Base-by-base conservation (phyloP, 2,329 filamentous ascomycete species). In the Fusarium papillatum region DNA sequence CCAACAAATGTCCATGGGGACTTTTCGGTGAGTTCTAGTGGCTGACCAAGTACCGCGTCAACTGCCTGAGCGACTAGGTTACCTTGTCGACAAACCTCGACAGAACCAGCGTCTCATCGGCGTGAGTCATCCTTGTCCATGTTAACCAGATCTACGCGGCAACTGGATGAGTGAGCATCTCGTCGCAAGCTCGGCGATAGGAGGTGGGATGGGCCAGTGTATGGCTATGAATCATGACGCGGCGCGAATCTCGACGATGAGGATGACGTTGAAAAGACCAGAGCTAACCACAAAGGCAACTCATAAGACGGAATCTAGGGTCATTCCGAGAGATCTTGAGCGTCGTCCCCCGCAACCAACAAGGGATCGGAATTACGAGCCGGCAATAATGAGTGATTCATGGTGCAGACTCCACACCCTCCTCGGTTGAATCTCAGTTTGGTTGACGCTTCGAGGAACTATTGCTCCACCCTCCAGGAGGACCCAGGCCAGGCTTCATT, bases 351-450 rank as follows among this genome's bases (percentile, higher is more conserved):
- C 43, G 29, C 29, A n/a, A 55, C 50, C 7, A 41, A 29, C 17
- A 41, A 29, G 36, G 31, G 31, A 39, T 73, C 78, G 78, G 78
- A 73, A 66, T 72, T 79, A 75, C 64, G 65, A 75, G 46, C 68
- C 74, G 76, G 73, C 63, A 80, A 76, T 79, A 48, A 24, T 38
- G 76, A 79, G 53, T 57, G 29, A 57, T 22, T 31, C 19, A 38
- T 24, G 31, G 55, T 63, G 34, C 26, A 17, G 63, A 73, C 69
- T 75, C 76, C 77, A 77, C 76, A 70, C 65, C n/a, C 70, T 53
- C 61, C 31, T 29, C 50, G 48, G 36, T 29, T 57, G 53, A 57
- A 57, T 26, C 31, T 68, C 55, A 50, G 24, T 60, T 43, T 76
- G 74, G 68, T 76, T 76, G 74, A 76, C 74, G 74, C 61, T 60